Evolutionary conservation across 345 rosid genomes (phyloP).

Genomic region (Hirschfeldia incana): DNA sequence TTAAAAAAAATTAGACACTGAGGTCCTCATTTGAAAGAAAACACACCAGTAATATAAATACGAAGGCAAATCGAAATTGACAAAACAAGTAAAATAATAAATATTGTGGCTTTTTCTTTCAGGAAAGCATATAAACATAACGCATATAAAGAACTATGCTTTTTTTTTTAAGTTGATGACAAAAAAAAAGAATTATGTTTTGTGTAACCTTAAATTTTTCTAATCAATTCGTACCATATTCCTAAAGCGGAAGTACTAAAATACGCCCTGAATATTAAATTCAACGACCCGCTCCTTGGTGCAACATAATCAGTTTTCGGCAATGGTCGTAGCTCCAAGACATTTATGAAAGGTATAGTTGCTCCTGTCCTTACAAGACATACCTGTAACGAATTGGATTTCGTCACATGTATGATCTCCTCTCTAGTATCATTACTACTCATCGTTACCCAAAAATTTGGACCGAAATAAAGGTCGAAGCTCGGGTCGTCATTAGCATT

Average conservation of each 20-base stretch:
- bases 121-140: no score
- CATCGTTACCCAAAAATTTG: slow-evolving; percentile 27
- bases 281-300: slow-evolving; percentile 19
- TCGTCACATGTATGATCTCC: slow-evolving; percentile 33
- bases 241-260: not conserved
- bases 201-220: not conserved
- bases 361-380: slow-evolving; percentile 36
- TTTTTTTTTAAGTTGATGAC: no score
- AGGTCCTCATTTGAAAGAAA: not conserved
- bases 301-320: slow-evolving; percentile 14
- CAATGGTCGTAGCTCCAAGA: slow-evolving; percentile 36
- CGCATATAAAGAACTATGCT: no score
- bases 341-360: slow-evolving; percentile 31
- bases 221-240: slow-evolving; percentile 18
- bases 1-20: not conserved
- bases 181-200: no score
- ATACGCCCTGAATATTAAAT: not conserved
- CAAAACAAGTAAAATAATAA: not conserved
- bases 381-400: slow-evolving; percentile 16
- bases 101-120: not conserved
- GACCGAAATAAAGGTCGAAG: slow-evolving; percentile 32
- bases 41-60: no score
- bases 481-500: slow-evolving; percentile 6
- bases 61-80: not conserved
- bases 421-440: not conserved